A percentile compares a stretch with the other conserved stretches of the same genome.
Evolutionary conservation across 768 basidiomycete species (phyloP).

Genomic region (Macrolepiota dolichaula): DNA sequence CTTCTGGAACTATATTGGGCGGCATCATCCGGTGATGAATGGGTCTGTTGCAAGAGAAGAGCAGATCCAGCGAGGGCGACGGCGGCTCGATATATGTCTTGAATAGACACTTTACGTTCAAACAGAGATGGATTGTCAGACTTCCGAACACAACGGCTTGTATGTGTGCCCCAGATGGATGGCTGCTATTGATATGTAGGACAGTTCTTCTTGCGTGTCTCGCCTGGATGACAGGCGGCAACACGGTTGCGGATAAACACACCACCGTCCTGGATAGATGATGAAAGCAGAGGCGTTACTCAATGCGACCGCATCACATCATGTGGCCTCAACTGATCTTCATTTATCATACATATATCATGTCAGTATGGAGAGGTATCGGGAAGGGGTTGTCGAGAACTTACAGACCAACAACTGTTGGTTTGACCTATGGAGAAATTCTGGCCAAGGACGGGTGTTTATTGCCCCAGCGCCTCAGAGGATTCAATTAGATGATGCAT

Average conservation of each 20-base stretch:
- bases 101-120: not conserved
- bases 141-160: constrained; percentile 1
- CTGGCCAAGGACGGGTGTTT: not conserved
- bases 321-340: not conserved
- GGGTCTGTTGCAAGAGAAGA: not conserved
- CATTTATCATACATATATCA: not conserved
- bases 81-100: not conserved
- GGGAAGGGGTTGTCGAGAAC: not conserved
- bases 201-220: no score
- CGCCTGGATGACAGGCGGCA: no score
- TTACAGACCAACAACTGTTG: not conserved
- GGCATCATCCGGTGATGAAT: not conserved
- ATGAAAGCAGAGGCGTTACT: no score
- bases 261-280: no score
- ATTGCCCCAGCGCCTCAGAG: not conserved
- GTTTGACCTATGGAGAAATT: not conserved
- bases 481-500: not conserved
- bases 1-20: no score
- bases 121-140: not conserved
- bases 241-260: no score
- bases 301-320: not conserved
- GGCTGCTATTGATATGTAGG: not conserved
- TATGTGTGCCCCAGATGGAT: not conserved
- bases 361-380: not conserved
- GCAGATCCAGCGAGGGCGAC: not conserved